phyloP scores from a whole-genome alignment of 2,329 filamentous ascomycete species.

The Sclerotiophoma versabilis region DNA sequence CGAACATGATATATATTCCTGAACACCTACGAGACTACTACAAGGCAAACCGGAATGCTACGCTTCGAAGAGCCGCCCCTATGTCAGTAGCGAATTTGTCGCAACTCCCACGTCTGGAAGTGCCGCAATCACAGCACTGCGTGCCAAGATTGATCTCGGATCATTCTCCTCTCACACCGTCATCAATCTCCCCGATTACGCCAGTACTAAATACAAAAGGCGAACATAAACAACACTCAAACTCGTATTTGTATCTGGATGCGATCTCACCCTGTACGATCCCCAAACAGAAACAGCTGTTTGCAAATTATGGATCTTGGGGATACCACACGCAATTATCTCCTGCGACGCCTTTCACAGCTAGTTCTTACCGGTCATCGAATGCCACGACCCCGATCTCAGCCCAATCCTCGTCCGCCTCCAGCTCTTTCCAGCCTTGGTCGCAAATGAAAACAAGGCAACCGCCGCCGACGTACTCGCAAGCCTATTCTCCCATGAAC shows the following conservation, averaged over 20 bases:
- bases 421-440: neutral
- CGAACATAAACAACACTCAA: neutral
- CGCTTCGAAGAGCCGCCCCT: neutral
- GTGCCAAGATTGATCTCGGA: neutral
- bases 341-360: neutral
- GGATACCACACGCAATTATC: neutral
- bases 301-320: neutral
- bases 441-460: neutral
- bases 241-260: neutral
- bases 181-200: constrained; percentile 9
- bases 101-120: constrained; percentile 9
- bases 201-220: neutral
- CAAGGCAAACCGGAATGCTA: neutral
- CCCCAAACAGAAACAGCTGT: neutral
- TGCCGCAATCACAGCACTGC: neutral
- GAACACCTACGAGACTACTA: neutral
- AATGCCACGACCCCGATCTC: neutral
- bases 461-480: neutral
- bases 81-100: neutral
- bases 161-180: neutral
- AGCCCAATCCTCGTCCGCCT: neutral
- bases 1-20: neutral
- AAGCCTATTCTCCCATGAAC: neutral
- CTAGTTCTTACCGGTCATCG: neutral
- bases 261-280: constrained; percentile 1